Conservation (phyloP, 257 asterid genomes). For the Leptodermis oblonga region DNA sequence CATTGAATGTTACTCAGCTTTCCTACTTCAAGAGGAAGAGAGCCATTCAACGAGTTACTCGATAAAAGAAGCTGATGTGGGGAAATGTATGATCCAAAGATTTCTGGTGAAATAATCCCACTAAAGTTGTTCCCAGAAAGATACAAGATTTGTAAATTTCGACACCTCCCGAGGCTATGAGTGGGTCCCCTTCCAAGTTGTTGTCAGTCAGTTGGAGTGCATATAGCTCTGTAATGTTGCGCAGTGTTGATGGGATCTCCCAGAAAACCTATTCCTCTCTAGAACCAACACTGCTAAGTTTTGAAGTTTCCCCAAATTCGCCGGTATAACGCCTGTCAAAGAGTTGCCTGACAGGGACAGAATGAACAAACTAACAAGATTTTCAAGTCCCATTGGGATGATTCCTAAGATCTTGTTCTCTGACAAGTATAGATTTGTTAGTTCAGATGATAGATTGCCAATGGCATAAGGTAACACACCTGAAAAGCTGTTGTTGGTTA, state of each 20-base stretch:
- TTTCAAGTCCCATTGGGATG: conserved; percentile 21
- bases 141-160: conserved; percentile 6
- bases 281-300: background rate
- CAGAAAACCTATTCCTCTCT: background rate
- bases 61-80: conserved; percentile 20
- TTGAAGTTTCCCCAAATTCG: conserved; percentile 23
- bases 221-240: conserved; percentile 19
- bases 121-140: conserved; percentile 23
- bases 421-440: background rate
- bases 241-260: background rate
- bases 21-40: background rate
- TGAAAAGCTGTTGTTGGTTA: background rate
- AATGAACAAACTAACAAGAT: conserved; percentile 10
- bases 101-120: conserved; percentile 12
- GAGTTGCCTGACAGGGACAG: conserved; percentile 8
- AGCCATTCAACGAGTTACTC: conserved; percentile 14
- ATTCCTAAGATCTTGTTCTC: conserved; percentile 27
- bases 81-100: conserved; percentile 11
- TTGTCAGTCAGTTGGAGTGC: conserved; percentile 3
- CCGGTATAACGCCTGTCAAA: conserved; percentile 27
- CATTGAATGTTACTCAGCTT: background rate
- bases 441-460: conserved; percentile 25
- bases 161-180: conserved; percentile 13
- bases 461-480: conserved; percentile 7
- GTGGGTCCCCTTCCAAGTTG: conserved; percentile 20